Evolutionary conservation across 139 green algal genomes (phyloP), one percentile per base, ranked within the genome.

Genomic region (Micromonas pusilla): DNA sequence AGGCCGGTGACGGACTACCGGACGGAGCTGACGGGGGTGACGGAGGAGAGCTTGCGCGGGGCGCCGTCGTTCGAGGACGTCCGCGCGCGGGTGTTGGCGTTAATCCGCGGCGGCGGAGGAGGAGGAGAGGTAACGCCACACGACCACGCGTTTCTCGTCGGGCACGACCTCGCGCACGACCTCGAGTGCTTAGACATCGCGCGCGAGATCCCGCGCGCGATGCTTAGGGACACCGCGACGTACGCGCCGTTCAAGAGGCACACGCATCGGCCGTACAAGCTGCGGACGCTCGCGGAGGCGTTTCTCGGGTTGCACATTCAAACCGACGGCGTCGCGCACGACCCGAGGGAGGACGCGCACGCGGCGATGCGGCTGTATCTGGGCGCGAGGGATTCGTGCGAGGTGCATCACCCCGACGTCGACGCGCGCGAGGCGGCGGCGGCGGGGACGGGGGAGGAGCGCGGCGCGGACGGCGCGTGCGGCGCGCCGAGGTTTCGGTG

Each of bases 111-210:
- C 9, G 20, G 23, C 52, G 20, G 5, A 75, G 34, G 68, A 38
- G 9, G 31, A 1, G 0, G 28, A 77, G 21, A 60, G 20, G 38
- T 16, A 26, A 53, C 13, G 26, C 21, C 16, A 32, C 33, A 74
- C 54, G 25, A 60, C 57, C 39, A 66, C 9, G 30, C 28, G 38
- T n/a, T 60, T 20, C n/a, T 80, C 31, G 57, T 80, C 6, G 57
- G 32, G 20, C 75, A 80, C 30, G 53, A 75, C 63, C 23, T 76
- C 1, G 20, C n/a, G 23, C 75, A 80, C 39, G 75, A 80, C 32
- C 36, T 80, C 2, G 21, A 38, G 39, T 78, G n/a, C 62, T 26
- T 80, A 1, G 5, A 57, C 19, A 74, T 80, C 4, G 52, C 52
- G 33, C 33, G 5, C 2, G 39, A 70, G 65, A 34, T 1, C 20